These are phyloP conservation scores for Melanopsichium pennsylvanicum DNA, from an alignment of 1,284 basidiomycete species.

Conservation along the genomic window DNA sequence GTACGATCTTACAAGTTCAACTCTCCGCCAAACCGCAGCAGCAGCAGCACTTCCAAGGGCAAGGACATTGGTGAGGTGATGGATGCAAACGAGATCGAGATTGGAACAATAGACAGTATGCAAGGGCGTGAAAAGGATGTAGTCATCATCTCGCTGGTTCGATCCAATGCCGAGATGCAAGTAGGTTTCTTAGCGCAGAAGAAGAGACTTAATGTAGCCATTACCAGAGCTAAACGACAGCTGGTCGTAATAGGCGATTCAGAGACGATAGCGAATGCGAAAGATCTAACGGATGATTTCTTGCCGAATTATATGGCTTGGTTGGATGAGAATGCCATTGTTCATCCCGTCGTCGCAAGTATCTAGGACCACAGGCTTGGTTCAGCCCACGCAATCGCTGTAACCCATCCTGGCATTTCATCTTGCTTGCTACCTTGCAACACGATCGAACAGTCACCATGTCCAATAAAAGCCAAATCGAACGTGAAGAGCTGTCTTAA, in stretches of 20 bases:
- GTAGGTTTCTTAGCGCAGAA: constrained; percentile 61
- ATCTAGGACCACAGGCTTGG: not conserved
- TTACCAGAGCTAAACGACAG: constrained; percentile 62
- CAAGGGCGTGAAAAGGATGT: constrained; percentile 64
- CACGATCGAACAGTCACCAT: no score
- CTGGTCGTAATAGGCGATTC: constrained; percentile 59
- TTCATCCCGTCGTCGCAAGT: constrained; percentile 66
- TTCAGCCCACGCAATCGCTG: no score
- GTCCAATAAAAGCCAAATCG: no score
- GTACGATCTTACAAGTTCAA: constrained; percentile 8
- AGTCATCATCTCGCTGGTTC: constrained; percentile 56
- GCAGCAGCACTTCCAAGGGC: no score
- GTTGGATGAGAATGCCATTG: constrained; percentile 87
- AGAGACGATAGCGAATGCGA: constrained; percentile 45
- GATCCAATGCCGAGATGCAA: constrained; percentile 51
- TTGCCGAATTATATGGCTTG: constrained; percentile 79
- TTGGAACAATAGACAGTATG: constrained; percentile 63
- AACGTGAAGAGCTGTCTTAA: no score
- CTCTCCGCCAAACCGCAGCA: not conserved
- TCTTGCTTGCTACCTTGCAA: no score
- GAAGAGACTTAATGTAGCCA: constrained; percentile 62
- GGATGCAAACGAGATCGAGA: constrained; percentile 39
- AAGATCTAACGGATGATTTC: constrained; percentile 37
- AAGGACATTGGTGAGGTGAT: not conserved
- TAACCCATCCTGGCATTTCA: no score